Evolutionary conservation across 257 asterid species (phyloP).

Genomic region (Solanum raphanifolium): DNA sequence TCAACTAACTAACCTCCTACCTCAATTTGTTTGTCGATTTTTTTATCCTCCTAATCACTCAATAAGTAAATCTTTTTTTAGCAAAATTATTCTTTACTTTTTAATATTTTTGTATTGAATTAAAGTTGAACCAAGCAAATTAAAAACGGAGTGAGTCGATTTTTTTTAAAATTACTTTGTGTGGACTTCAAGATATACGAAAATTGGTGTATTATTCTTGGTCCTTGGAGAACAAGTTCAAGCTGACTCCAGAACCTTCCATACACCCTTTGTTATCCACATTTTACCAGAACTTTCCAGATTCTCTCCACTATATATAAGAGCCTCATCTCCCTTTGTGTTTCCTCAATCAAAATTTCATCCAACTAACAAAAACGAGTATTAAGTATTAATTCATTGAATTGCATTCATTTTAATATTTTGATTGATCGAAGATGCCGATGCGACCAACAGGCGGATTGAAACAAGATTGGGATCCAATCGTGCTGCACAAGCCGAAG

Average conservation of each 20-base stretch:
- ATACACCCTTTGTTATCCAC: neutral
- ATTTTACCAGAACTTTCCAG: slow-evolving; percentile 16
- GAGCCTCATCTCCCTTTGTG: neutral
- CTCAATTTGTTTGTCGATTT: no score
- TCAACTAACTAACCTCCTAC: no score
- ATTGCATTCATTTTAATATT: neutral
- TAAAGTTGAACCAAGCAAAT: no score
- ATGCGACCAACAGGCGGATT: slow-evolving; percentile 17
- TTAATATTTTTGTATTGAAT: no score
- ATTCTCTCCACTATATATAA: neutral
- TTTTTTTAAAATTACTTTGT: neutral
- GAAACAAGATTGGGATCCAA: slow-evolving; percentile 35
- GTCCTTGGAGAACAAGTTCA: slow-evolving; percentile 7
- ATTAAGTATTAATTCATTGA: neutral
- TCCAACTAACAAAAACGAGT: neutral
- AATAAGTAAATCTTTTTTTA: no score
- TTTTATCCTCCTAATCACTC: no score
- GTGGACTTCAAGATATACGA: neutral
- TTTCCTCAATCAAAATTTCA: neutral
- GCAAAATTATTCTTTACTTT: no score
- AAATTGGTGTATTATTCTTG: neutral
- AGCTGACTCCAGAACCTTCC: slow-evolving; percentile 4
- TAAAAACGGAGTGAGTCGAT: rapidly evolving
- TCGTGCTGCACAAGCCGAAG: slow-evolving; percentile 29
- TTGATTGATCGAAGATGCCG: slow-evolving; percentile 13